Base-by-base conservation (phyloP, 768 basidiomycete species). In the Rhizopogon roseolus region DNA sequence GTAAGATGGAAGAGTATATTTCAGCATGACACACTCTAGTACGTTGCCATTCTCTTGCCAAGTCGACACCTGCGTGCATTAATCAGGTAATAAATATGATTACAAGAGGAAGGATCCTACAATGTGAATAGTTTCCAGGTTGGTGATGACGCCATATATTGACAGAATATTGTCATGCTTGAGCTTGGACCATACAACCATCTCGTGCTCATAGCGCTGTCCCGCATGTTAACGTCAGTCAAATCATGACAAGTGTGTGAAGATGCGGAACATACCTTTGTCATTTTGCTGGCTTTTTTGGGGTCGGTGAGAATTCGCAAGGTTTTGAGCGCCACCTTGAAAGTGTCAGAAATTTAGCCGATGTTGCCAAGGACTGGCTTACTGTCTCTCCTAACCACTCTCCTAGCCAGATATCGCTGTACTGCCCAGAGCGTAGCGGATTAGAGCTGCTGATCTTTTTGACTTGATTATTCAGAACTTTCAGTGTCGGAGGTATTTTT, bases 41-140 rank as follows among this genome's bases (percentile, higher is more conserved):
- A 81, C 76, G 60, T 84, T 79, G 40, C 80, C 81, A 58, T 81
- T 76, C 36, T 74, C 71, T 67, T 82, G 81, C 83, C 83, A 85
- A 5, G 82, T 80, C 9, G 82, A 82, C 32, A 85, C 81, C 81
- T 82, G 46, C 36, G 27, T 37, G 41, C 19, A 49, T 25, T 13
- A 49, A 39, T 36, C 5, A 49, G 27, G 22, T 27, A 25, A 34
- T 36, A 41, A 16, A 5, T 14, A 29, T 3, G 5, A 52, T 32
- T 8, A 39, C 16, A 53, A 51, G 49, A 52, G 42, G 8, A 8
- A 32, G 28, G 39, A 32, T 54, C 65, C 13, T 60, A 73, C 81
- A 63, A 79, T 80, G 58, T 82, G 74, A 44, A 83, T 68, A 41
- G 76, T 74, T 0, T 79, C 80, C 53, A 78, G 69, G 55, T 81